These are phyloP conservation scores for Ambrosiella beaveri DNA, from an alignment of 2,329 filamentous ascomycete species.

Conservation along the genomic window DNA sequence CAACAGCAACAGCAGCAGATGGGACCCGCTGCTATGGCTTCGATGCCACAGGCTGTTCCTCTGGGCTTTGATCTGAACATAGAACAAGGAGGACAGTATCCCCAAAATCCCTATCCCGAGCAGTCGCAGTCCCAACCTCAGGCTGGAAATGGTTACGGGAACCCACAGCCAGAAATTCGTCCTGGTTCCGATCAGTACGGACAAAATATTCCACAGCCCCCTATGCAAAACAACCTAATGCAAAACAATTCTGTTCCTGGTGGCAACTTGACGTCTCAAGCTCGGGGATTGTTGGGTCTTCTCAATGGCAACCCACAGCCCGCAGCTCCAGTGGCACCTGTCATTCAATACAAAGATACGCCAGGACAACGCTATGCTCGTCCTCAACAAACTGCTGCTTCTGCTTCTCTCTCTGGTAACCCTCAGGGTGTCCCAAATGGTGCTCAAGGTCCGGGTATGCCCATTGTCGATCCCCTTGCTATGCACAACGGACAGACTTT, in stretches of 20 bases:
- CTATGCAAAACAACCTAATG: not conserved
- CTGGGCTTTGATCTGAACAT: not conserved
- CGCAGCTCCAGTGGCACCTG: not conserved
- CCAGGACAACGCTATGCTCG: slow-evolving; percentile 6
- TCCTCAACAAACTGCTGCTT: not conserved
- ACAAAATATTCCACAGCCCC: not conserved
- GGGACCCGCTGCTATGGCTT: not conserved
- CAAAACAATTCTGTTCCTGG: slow-evolving; percentile 2
- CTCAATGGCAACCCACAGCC: slow-evolving; percentile 20
- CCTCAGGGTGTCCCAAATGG: too few species aligned
- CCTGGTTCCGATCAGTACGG: slow-evolving; percentile 11
- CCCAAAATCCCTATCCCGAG: slow-evolving; percentile 2
- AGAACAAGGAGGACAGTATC: slow-evolving; percentile 3
- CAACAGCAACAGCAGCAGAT: slow-evolving; percentile 1
- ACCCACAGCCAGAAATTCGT: slow-evolving; percentile 4
- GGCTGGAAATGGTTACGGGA: not conserved
- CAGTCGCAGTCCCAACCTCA: slow-evolving; percentile 11
- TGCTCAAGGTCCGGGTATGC: not conserved
- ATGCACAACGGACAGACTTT: slow-evolving; percentile 11
- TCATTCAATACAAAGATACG: not conserved
- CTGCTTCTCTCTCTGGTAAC: too few species aligned
- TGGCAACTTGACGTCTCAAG: slow-evolving; percentile 19
- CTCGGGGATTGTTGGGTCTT: slow-evolving; percentile 23
- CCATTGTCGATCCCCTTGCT: slow-evolving; percentile 9
- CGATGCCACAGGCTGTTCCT: not conserved